phyloP scores from a whole-genome alignment of 805 yeast species.

The Kodamaea kaohsiungensis region DNA sequence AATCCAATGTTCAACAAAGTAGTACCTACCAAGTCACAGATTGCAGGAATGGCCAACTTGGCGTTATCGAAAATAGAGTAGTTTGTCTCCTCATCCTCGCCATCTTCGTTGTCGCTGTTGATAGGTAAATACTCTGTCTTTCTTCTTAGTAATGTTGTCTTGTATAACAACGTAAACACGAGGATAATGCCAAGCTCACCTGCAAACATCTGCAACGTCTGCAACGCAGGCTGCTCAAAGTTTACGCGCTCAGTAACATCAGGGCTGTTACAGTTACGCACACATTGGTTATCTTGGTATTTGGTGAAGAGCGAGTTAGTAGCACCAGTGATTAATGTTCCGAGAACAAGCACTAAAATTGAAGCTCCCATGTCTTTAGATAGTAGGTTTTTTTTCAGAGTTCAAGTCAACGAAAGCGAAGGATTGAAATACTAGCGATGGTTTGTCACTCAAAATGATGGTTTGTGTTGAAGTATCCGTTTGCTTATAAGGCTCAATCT shows the following conservation, averaged over 20 bases:
- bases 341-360: constrained; percentile 27
- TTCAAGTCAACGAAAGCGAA: not conserved
- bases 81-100: constrained; percentile 7
- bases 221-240: constrained; percentile 79
- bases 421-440: not conserved
- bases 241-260: constrained; percentile 41
- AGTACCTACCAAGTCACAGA: constrained; percentile 72
- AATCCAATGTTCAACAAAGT: constrained; percentile 77
- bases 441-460: not conserved
- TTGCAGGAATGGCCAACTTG: constrained; percentile 58
- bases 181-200: constrained; percentile 62
- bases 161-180: constrained; percentile 34
- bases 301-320: constrained; percentile 74
- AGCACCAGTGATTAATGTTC: constrained; percentile 69
- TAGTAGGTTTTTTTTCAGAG: not conserved
- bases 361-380: not conserved
- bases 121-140: constrained; percentile 18
- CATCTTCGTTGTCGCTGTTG: constrained; percentile 11
- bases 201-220: constrained; percentile 77
- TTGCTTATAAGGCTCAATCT: constrained; percentile 5
- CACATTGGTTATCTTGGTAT: constrained; percentile 74
- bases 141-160: constrained; percentile 12
- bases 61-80: constrained; percentile 18
- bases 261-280: constrained; percentile 51
- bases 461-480: constrained; percentile 1